Evolutionary conservation across 1,284 basidiomycete genomes (phyloP).

Genomic region (Leccinum fuscescens): DNA sequence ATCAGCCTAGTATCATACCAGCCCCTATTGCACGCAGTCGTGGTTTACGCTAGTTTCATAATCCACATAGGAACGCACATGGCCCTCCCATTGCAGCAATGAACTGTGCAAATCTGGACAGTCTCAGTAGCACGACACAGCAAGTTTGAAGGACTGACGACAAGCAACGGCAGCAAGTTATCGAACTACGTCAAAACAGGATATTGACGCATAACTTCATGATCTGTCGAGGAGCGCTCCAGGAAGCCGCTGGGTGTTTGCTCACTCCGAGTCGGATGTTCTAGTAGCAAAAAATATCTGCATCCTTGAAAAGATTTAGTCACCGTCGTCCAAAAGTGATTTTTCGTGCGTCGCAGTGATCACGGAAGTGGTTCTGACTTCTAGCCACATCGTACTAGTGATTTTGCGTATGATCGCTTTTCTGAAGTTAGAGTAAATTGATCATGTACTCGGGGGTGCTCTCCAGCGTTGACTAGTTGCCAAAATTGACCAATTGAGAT

Average conservation of each 20-base stretch:
- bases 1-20: too few relatives aligned
- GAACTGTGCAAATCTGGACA: too few relatives aligned
- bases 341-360: background rate
- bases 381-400: background rate
- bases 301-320: slow-evolving; percentile 1
- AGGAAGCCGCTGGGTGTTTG: background rate
- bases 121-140: too few relatives aligned
- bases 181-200: slow-evolving; percentile 1
- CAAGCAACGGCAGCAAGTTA: background rate
- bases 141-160: slow-evolving; percentile 1
- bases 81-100: too few relatives aligned
- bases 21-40: too few relatives aligned
- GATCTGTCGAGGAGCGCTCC: background rate
- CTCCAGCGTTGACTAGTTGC: background rate
- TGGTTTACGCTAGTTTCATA: too few relatives aligned
- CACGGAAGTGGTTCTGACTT: slow-evolving; percentile 1
- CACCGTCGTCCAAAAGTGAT: background rate
- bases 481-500: background rate
- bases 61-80: too few relatives aligned
- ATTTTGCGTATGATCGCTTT: background rate
- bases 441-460: background rate
- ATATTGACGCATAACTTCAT: slow-evolving; percentile 6
- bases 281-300: slow-evolving; percentile 4
- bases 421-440: background rate
- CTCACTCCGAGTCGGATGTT: slow-evolving; percentile 6